These are phyloP conservation scores for Pythium rhizo-oryzae DNA, from an alignment of 352 stramenopile genomes.

Conservation along the genomic window DNA sequence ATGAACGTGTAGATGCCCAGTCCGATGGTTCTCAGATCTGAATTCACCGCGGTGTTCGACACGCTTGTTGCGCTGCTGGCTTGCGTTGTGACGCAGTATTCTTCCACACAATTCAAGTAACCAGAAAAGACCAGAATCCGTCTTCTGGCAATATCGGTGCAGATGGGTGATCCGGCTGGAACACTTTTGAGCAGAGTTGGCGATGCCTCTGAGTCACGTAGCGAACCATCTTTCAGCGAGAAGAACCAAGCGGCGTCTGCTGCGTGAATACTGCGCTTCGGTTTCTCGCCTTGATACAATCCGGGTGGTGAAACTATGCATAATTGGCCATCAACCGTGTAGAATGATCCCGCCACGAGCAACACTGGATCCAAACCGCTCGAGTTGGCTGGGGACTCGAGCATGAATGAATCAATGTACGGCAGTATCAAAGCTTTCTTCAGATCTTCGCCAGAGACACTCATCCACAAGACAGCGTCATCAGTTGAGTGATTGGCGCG, in stretches of 20 bases:
- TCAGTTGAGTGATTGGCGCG: slow-evolving; percentile 46
- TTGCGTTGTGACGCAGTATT: slow-evolving; percentile 37
- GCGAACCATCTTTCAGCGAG: slow-evolving; percentile 44
- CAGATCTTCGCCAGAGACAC: slow-evolving; percentile 45
- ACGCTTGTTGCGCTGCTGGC: neutral
- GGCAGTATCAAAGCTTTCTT: slow-evolving; percentile 47
- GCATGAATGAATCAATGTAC: slow-evolving; percentile 24
- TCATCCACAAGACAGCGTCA: slow-evolving; percentile 50
- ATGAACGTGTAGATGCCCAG: slow-evolving; percentile 38
- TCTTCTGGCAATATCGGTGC: slow-evolving; percentile 42
- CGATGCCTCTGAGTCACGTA: slow-evolving; percentile 32
- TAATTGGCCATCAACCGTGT: slow-evolving; percentile 55
- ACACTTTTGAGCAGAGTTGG: slow-evolving; percentile 58
- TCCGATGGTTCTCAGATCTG: slow-evolving; percentile 34
- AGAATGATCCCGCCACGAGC: slow-evolving; percentile 75
- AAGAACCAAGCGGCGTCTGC: slow-evolving; percentile 75
- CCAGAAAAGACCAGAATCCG: slow-evolving; percentile 69
- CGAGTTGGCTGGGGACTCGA: slow-evolving; percentile 28
- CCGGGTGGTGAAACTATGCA: slow-evolving; percentile 71
- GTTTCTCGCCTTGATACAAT: slow-evolving; percentile 52
- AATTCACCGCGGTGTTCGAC: neutral
- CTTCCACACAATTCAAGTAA: slow-evolving; percentile 71
- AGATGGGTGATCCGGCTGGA: slow-evolving; percentile 68
- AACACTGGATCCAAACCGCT: slow-evolving; percentile 66
- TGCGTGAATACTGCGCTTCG: slow-evolving; percentile 47